Conservation (phyloP, 495 filamentous ascomycete species). For the Astrothelium subdiscretum region DNA sequence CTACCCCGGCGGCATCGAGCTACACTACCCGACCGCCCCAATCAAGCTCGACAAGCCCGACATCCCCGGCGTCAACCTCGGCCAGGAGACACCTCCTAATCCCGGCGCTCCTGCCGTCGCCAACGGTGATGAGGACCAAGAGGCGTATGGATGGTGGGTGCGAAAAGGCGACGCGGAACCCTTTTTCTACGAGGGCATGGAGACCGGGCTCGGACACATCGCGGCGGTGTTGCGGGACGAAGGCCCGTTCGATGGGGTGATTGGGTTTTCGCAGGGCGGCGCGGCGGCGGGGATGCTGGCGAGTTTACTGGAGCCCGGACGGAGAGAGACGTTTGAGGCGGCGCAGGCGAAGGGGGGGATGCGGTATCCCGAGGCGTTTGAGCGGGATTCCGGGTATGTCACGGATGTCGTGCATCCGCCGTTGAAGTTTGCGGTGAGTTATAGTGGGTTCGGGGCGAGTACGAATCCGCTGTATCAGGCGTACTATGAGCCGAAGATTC, state of each 20-base stretch:
- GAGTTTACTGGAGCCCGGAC: constrained; percentile 50
- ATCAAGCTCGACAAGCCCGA: constrained; percentile 52
- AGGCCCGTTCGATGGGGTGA: constrained; percentile 33
- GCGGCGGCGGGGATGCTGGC: constrained; percentile 43
- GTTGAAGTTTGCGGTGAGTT: constrained; percentile 68
- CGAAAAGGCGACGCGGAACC: constrained; percentile 45
- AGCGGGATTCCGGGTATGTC: constrained; percentile 24
- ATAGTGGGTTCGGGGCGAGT: constrained; percentile 62
- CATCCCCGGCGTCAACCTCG: constrained; percentile 51
- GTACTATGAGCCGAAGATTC: constrained; percentile 66
- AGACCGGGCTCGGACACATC: constrained; percentile 48
- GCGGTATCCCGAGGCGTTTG: constrained; percentile 40
- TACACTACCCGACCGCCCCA: constrained; percentile 54
- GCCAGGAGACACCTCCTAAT: too few species aligned
- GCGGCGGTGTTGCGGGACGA: constrained; percentile 44
- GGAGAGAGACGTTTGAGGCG: constrained; percentile 36
- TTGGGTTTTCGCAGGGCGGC: constrained; percentile 36
- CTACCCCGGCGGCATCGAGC: constrained; percentile 31
- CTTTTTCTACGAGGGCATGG: constrained; percentile 52
- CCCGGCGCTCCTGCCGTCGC: constrained; percentile 4
- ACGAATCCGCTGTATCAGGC: constrained; percentile 47
- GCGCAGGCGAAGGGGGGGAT: constrained; percentile 27
- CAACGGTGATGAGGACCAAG: constrained; percentile 35
- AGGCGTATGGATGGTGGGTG: constrained; percentile 78
- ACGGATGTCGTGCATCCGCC: constrained; percentile 35